Evolutionary conservation across 108 stramenopile genomes (phyloP).

Genomic region (Cylindrotheca closterium): DNA sequence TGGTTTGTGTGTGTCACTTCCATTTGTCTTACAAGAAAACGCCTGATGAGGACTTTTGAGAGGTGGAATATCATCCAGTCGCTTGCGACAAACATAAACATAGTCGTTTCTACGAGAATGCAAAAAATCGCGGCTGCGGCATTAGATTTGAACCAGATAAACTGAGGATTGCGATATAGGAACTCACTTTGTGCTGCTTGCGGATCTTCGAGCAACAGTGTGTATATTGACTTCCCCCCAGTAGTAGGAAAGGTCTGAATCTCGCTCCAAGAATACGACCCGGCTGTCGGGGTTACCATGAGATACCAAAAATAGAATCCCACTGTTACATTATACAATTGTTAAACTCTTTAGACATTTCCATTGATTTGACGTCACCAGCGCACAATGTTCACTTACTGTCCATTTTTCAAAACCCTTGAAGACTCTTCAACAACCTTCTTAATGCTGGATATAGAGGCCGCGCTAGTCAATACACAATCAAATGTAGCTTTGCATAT

Average conservation of each 20-base stretch:
- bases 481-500: conserved; percentile 84
- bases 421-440: conserved; percentile 53
- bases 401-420: conserved; percentile 54
- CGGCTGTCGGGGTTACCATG: conserved; percentile 73
- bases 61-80: background rate
- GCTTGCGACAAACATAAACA: background rate
- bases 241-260: conserved; percentile 38
- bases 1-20: too few species aligned
- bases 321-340: too few species aligned
- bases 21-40: too few species aligned
- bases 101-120: background rate
- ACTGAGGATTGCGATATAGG: too few species aligned
- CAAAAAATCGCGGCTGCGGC: too few species aligned
- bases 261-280: conserved; percentile 70
- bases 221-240: conserved; percentile 40
- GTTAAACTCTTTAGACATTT: too few species aligned
- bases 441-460: conserved; percentile 39
- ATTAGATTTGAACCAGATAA: too few species aligned
- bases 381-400: too few species aligned
- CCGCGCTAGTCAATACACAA: conserved; percentile 60
- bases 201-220: background rate
- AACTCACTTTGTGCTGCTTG: background rate
- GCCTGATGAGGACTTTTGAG: too few species aligned
- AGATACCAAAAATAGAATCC: conserved; percentile 67
- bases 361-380: too few species aligned